A percentile compares a stretch with the other conserved stretches of the same genome.
phyloP scores from a whole-genome alignment of 202 grass and related monocot species.

The Setaria viridis region DNA sequence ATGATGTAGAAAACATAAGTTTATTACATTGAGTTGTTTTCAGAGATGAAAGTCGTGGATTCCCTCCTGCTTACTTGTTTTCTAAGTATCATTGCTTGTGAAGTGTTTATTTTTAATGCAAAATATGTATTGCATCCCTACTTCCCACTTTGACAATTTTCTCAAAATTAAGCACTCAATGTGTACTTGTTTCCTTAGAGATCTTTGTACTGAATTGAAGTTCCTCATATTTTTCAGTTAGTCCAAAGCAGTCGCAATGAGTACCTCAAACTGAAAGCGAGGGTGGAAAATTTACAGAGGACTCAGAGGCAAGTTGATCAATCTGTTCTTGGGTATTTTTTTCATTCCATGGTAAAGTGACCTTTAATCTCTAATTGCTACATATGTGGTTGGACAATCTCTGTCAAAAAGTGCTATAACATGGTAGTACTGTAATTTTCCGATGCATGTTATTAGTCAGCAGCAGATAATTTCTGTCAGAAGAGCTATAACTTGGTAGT shows the following conservation, averaged over 20 bases:
- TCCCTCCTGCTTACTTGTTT: neutral
- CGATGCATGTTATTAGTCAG: neutral
- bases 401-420: neutral
- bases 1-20: neutral
- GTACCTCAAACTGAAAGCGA: constrained; percentile 76
- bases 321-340: neutral
- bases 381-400: neutral
- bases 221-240: constrained; percentile 58
- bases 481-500: neutral
- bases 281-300: constrained; percentile 74
- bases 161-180: neutral
- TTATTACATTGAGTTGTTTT: constrained; percentile 3
- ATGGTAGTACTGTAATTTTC: neutral
- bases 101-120: neutral
- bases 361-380: neutral
- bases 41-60: neutral
- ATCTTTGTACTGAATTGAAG: constrained; percentile 50
- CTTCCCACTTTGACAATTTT: neutral
- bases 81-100: neutral
- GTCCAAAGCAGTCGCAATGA: constrained; percentile 85
- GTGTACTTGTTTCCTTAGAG: neutral
- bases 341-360: neutral
- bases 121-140: neutral
- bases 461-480: neutral
- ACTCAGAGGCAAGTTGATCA: constrained; percentile 66